phyloP scores from a whole-genome alignment of 1,284 basidiomycete genomes.

The Ustilago trichophora region DNA sequence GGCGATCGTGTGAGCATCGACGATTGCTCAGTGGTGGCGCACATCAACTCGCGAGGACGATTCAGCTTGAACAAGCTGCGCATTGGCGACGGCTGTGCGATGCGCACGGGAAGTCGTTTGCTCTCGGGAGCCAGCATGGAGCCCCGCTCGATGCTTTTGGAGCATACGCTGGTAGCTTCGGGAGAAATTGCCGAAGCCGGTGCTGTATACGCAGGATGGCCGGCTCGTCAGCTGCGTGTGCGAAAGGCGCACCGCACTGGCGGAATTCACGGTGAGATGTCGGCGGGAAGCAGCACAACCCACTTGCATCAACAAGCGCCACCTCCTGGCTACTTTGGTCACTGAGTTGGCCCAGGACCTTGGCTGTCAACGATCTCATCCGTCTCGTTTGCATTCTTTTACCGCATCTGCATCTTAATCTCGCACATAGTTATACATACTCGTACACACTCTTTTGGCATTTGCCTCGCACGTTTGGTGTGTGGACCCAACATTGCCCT shows the following conservation, averaged over 20 bases:
- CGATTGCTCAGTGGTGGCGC: conserved; percentile 65
- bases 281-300: conserved; percentile 41
- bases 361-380: no score
- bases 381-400: neutral
- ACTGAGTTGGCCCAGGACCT: conserved; percentile 4
- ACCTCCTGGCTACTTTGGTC: conserved; percentile 47
- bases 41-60: conserved; percentile 66
- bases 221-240: conserved; percentile 58
- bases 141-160: conserved; percentile 63
- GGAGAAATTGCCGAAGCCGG: conserved; percentile 66
- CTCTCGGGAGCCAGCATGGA: conserved; percentile 65
- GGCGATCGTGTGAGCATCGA: conserved; percentile 63
- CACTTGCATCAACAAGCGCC: conserved; percentile 39
- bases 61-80: conserved; percentile 65
- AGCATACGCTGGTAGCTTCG: conserved; percentile 65
- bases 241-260: conserved; percentile 35
- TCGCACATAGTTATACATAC: conserved; percentile 1
- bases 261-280: conserved; percentile 32
- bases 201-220: conserved; percentile 66
- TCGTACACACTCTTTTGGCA: neutral
- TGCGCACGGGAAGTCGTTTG: conserved; percentile 63
- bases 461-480: no score
- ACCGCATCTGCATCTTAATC: neutral
- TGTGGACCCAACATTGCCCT: no score
- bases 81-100: conserved; percentile 64